Evolutionary conservation across 2,329 filamentous ascomycete genomes (phyloP).

Genomic region (Botrytis fragariae): DNA sequence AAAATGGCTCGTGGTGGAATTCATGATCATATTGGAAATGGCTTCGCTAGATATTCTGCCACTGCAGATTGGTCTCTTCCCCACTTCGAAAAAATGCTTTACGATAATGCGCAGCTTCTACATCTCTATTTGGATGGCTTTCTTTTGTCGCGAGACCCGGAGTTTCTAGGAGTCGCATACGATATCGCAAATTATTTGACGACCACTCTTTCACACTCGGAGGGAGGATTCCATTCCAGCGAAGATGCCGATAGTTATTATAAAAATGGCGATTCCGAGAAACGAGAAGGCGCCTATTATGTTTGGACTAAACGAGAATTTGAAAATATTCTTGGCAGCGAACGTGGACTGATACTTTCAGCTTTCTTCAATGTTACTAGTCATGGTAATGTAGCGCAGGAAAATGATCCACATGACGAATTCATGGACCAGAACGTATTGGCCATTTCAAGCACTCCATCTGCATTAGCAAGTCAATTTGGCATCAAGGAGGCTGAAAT

Average conservation of each 20-base stretch:
- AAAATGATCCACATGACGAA: conserved; percentile 87
- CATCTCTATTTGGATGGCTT: conserved; percentile 85
- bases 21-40: conserved; percentile 73
- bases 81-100: conserved; percentile 96
- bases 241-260: conserved; percentile 87
- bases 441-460: conserved; percentile 64
- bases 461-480: conserved; percentile 72
- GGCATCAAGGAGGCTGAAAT: conserved; percentile 69
- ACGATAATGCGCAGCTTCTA: conserved; percentile 85
- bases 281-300: conserved; percentile 90
- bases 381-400: conserved; percentile 80
- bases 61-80: conserved; percentile 91
- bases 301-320: conserved; percentile 91
- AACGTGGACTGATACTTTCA: conserved; percentile 71
- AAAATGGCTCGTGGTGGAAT: conserved; percentile 73
- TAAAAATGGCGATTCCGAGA: conserved; percentile 70
- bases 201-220: conserved; percentile 62
- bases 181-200: conserved; percentile 88
- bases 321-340: conserved; percentile 66
- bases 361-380: conserved; percentile 80
- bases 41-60: conserved; percentile 82
- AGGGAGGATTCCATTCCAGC: conserved; percentile 80
- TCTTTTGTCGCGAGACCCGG: conserved; percentile 54
- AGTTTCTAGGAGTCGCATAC: conserved; percentile 74
- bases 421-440: conserved; percentile 93